Evolutionary conservation across 2,329 filamentous ascomycete genomes (phyloP).

Genomic region (Pseudogymnoascus sp.): DNA sequence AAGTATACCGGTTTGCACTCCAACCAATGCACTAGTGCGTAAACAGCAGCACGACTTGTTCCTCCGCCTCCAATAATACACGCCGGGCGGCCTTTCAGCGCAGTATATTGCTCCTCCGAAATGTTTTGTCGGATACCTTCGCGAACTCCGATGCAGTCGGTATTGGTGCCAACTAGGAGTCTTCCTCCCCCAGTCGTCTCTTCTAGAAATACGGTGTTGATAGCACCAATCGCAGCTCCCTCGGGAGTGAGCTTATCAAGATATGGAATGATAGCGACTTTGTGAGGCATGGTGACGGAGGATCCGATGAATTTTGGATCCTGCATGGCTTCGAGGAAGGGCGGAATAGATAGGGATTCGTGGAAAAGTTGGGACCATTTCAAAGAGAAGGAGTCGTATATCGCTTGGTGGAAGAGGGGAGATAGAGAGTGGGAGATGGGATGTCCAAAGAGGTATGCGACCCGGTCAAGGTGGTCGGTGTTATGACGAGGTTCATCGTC

Average conservation of each 20-base stretch:
- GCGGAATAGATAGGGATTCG: constrained; percentile 45
- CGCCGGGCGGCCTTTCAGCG: constrained; percentile 55
- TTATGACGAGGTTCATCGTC: constrained; percentile 1
- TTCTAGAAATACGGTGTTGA: constrained; percentile 71
- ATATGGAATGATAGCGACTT: constrained; percentile 67
- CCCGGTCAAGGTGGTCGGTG: constrained; percentile 20
- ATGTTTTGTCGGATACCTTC: constrained; percentile 62
- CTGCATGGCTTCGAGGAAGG: constrained; percentile 46
- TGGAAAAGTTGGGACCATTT: constrained; percentile 48
- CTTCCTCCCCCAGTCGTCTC: constrained; percentile 29
- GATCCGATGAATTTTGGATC: constrained; percentile 59
- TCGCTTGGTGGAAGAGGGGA: constrained; percentile 47
- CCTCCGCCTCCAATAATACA: constrained; percentile 74
- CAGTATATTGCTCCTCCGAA: constrained; percentile 35
- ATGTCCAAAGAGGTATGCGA: constrained; percentile 48
- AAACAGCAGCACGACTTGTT: constrained; percentile 70
- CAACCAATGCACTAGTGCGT: constrained; percentile 66
- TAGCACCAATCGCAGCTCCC: constrained; percentile 66
- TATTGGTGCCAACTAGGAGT: constrained; percentile 68
- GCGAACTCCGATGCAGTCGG: constrained; percentile 71
- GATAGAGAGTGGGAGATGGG: constrained; percentile 52
- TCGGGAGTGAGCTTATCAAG: constrained; percentile 69
- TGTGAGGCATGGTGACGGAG: constrained; percentile 79
- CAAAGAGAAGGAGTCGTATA: constrained; percentile 46
- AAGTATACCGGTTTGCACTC: constrained; percentile 65